Percentiles rank a stretch among this genome's conserved stretches.
Conservation (phyloP, 805 yeast genomes). For the Nakazawaea holstii region DNA sequence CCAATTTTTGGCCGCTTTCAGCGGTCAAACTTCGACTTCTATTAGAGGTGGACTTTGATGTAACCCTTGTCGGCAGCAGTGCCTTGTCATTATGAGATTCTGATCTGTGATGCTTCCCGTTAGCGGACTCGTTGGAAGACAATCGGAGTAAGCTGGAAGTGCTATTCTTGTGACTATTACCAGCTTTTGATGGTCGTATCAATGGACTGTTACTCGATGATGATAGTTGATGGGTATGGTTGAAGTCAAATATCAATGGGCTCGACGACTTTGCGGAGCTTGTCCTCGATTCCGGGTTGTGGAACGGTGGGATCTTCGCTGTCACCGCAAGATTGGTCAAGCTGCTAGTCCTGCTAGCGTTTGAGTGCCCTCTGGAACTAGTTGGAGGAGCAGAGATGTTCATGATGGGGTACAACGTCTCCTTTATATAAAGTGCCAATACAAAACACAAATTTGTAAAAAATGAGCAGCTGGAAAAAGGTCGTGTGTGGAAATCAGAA, state of each 20-base stretch:
- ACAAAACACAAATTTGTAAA: too few species aligned
- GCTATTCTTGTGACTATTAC: neutral
- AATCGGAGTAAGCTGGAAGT: neutral
- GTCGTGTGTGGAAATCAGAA: neutral
- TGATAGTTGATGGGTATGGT: neutral
- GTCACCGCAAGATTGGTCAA: neutral
- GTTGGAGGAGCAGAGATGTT: conserved; percentile 10
- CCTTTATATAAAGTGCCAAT: too few species aligned
- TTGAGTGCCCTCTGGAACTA: neutral
- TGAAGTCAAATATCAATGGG: neutral
- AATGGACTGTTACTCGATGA: neutral
- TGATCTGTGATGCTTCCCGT: neutral
- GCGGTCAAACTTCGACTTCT: conserved; percentile 3
- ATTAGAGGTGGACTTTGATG: neutral
- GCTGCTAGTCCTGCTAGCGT: conserved; percentile 4
- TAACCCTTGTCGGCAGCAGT: neutral
- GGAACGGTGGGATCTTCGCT: neutral
- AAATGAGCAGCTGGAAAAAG: too few species aligned
- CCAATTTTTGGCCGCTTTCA: conserved; percentile 7
- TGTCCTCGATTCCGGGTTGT: neutral
- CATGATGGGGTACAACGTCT: conserved; percentile 11
- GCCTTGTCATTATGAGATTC: neutral
- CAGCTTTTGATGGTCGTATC: neutral
- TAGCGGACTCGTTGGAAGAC: conserved; percentile 2
- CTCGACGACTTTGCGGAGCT: neutral